Conservation (phyloP, 2,329 filamentous ascomycete genomes). For the Arthrobotrys sphaeroides region DNA sequence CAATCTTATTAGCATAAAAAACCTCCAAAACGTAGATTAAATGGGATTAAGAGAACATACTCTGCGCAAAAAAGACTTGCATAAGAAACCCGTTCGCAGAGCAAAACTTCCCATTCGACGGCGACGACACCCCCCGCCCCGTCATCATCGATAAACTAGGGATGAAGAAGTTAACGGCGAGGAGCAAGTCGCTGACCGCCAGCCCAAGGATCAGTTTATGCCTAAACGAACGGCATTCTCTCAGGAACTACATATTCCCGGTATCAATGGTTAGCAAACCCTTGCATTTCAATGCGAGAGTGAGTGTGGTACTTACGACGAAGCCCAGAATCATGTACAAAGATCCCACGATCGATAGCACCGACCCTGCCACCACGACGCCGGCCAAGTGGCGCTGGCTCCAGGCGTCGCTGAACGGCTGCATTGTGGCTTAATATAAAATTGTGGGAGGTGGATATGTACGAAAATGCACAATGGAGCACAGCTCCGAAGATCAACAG, state of each 20-base stretch:
- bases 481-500: neutral
- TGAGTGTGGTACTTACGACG: constrained; percentile 12
- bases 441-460: neutral
- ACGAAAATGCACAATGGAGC: neutral
- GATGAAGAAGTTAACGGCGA: constrained; percentile 43
- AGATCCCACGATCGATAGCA: constrained; percentile 43
- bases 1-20: neutral
- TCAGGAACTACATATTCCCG: constrained; percentile 9
- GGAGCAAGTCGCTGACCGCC: constrained; percentile 33
- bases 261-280: too few species aligned
- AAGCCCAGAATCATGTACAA: constrained; percentile 46
- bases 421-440: neutral
- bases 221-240: constrained; percentile 31
- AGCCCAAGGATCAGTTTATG: constrained; percentile 48
- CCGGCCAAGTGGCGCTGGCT: constrained; percentile 35
- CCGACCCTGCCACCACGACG: constrained; percentile 38
- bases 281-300: too few species aligned
- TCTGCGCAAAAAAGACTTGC: constrained; percentile 45
- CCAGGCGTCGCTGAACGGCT: constrained; percentile 35
- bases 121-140: neutral
- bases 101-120: constrained; percentile 25
- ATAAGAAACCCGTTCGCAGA: constrained; percentile 38
- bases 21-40: neutral
- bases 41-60: neutral
- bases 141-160: constrained; percentile 36